Evolutionary conservation across 192 early-diverging fungal genomes (phyloP), one percentile per base, ranked within the genome.

Genomic region (Chytriomyces confervae): DNA sequence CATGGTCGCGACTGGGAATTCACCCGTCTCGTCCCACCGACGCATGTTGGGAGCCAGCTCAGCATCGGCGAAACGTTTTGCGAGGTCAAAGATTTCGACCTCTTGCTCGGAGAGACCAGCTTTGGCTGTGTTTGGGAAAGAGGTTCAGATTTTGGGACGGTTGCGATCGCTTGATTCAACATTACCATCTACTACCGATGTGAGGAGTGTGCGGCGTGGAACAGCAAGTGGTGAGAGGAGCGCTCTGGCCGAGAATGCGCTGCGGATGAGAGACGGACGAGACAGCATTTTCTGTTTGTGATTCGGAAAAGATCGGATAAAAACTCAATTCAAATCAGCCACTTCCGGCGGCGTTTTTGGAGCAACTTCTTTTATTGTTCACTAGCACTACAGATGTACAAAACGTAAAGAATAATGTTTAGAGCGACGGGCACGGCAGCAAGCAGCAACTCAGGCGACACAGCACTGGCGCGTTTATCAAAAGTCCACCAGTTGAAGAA

Each of bases 21-120:
- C 47, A 47, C 84, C 78, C 9, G 81, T 82, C 71, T 83, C 81
- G 77, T 90, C 89, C 87, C 88, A 89, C 72, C 86, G 81, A 45
- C 83, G 86, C 85, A 87, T 87, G 77, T 88, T 82, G 47, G 89
- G 89, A 4, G 85, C 83, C 20, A 90, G 78, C 66, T 90, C 89
- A 4, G 84, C 80, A 67, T 86, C 83, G 7, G 89, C 87, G 79
- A 90, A 90, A 8, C 77, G 57, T 23, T 80, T 81, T 7, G 89
- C 86, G 18, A 88, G 61, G 18, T 72, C 73, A 64, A 83, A 80
- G 81, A 87, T 80, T 27, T 88, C 87, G 61, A 72, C 69, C 65
- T 86, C 82, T 4, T 86, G 84, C 7, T 86, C 85, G 72, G 69
- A 69, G 61, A 78, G 71, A 63, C 80, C 75, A 29, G 77, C 73